Conservation (phyloP, 2,329 filamentous ascomycete genomes). For the Trichocomaceae sp. region DNA sequence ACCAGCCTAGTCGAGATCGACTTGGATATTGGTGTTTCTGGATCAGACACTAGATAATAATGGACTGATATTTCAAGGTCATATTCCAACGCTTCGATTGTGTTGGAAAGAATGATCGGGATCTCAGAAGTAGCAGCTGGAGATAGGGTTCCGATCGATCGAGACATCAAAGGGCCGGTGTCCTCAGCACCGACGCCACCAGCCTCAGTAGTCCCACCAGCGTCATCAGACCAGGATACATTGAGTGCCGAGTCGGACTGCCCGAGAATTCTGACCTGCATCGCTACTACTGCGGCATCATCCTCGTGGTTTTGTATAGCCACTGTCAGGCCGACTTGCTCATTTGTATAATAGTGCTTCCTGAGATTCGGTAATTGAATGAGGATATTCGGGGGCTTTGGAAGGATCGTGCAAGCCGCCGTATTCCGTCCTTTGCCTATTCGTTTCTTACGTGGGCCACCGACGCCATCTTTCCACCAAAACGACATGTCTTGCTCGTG, state of each 20-base stretch:
- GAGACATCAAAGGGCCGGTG: slow-evolving; percentile 27
- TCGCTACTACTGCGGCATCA: slow-evolving; percentile 63
- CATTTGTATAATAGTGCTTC: slow-evolving; percentile 78
- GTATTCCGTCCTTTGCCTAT: slow-evolving; percentile 44
- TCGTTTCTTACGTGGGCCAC: slow-evolving; percentile 29
- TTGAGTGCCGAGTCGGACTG: slow-evolving; percentile 41
- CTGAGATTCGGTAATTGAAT: slow-evolving; percentile 58
- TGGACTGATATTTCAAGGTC: slow-evolving; percentile 65
- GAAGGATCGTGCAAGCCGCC: slow-evolving; percentile 63
- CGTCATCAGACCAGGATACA: slow-evolving; percentile 42
- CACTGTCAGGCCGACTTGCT: slow-evolving; percentile 62
- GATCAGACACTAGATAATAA: slow-evolving; percentile 74
- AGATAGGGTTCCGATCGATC: slow-evolving; percentile 30
- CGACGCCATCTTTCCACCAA: slow-evolving; percentile 39
- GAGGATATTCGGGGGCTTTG: slow-evolving; percentile 86
- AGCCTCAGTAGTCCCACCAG: slow-evolving; percentile 18
- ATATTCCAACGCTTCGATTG: slow-evolving; percentile 50
- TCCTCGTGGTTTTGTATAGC: slow-evolving; percentile 77
- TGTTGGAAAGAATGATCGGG: slow-evolving; percentile 46
- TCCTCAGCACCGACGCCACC: slow-evolving; percentile 19
- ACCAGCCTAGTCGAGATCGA: slow-evolving; percentile 61
- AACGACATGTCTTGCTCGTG: slow-evolving; percentile 16
- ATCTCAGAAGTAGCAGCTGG: slow-evolving; percentile 26
- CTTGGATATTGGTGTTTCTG: slow-evolving; percentile 74
- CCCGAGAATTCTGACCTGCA: slow-evolving; percentile 64